Percentiles rank a stretch among this genome's conserved stretches.
These are phyloP conservation scores for Yamadazyma songkhlaensis DNA, from an alignment of 1,139 yeast species.

Conservation along the genomic window DNA sequence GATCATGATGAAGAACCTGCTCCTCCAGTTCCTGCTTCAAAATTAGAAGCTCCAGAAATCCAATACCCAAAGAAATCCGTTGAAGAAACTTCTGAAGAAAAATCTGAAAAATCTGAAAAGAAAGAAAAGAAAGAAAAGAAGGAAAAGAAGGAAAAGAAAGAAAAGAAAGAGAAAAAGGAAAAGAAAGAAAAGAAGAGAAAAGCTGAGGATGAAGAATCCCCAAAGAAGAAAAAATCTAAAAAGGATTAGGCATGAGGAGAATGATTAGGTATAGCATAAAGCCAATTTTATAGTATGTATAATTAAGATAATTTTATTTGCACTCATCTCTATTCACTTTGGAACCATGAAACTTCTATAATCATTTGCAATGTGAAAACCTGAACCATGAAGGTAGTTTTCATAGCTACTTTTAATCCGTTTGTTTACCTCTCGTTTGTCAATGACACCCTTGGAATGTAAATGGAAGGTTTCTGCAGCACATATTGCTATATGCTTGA, in stretches of 20 bases:
- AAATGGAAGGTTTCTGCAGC: constrained; percentile 2
- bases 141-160: constrained; percentile 60
- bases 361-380: no score
- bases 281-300: constrained; percentile 3
- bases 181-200: constrained; percentile 46
- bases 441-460: no score
- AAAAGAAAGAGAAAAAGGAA: constrained; percentile 48
- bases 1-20: constrained; percentile 72
- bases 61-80: constrained; percentile 50
- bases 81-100: constrained; percentile 30
- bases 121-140: constrained; percentile 66
- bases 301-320: constrained; percentile 1
- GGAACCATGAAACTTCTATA: not conserved
- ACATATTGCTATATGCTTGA: constrained; percentile 4
- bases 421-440: not conserved
- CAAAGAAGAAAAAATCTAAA: constrained; percentile 45
- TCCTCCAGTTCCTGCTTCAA: constrained; percentile 47
- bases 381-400: no score
- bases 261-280: not conserved
- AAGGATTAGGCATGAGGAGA: constrained; percentile 11
- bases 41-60: constrained; percentile 48
- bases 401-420: not conserved
- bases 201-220: constrained; percentile 58
- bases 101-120: constrained; percentile 43
- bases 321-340: not conserved